phyloP scores from a whole-genome alignment of 208 protist genomes.

The Jaenimonas drosophilae region DNA sequence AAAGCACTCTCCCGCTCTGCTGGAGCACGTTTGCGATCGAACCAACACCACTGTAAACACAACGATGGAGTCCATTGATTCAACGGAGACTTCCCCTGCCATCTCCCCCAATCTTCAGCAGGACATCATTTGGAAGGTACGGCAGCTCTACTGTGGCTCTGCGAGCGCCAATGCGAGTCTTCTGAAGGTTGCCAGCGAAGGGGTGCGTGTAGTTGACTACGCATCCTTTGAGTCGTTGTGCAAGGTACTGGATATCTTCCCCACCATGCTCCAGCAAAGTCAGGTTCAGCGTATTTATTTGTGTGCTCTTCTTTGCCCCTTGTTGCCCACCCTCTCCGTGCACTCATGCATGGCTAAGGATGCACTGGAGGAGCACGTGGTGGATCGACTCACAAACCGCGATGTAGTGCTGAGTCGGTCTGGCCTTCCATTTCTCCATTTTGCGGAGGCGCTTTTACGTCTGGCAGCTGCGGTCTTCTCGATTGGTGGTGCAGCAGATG shows the following conservation, averaged over 20 bases:
- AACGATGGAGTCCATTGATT: too few species aligned
- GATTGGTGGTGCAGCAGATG: constrained; percentile 13
- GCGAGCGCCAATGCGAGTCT: constrained; percentile 11
- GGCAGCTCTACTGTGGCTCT: constrained; percentile 16
- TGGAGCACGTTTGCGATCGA: too few species aligned
- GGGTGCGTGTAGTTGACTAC: constrained; percentile 21
- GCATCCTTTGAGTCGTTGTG: constrained; percentile 36
- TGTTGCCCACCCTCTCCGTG: constrained; percentile 18
- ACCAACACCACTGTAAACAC: too few species aligned
- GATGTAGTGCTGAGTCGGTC: constrained; percentile 13
- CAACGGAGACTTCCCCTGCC: too few species aligned
- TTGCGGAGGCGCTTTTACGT: constrained; percentile 66
- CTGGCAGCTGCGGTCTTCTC: constrained; percentile 65
- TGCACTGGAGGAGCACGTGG: too few species aligned
- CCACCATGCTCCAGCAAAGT: constrained; percentile 25
- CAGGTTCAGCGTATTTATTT: constrained; percentile 38
- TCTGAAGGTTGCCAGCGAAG: constrained; percentile 9
- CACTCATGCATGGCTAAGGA: too few species aligned
- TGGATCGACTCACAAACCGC: too few species aligned
- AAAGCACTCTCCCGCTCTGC: too few species aligned
- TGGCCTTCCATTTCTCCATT: constrained; percentile 38
- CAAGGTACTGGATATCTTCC: constrained; percentile 55
- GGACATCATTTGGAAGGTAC: constrained; percentile 24
- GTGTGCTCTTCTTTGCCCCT: constrained; percentile 29
- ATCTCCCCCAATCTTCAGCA: too few species aligned